These are phyloP conservation scores for Saitozyma sp. DNA, from an alignment of 768 basidiomycete genomes.

Conservation along the genomic window DNA sequence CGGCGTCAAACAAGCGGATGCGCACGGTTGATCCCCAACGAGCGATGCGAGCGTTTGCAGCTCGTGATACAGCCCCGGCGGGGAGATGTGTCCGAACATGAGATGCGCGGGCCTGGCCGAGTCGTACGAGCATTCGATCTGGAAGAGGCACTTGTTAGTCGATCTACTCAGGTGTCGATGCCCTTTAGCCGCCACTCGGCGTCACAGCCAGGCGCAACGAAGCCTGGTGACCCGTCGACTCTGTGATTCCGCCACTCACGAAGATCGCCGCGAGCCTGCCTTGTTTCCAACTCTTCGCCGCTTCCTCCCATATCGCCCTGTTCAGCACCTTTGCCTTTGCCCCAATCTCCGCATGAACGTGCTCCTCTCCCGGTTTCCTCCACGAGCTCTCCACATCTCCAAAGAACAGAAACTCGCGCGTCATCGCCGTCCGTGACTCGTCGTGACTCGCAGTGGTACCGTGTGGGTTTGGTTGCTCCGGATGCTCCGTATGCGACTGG, in stretches of 20 bases:
- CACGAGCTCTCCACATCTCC: constrained; percentile 78
- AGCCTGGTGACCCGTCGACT: no score
- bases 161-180: no score
- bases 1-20: not conserved
- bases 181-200: no score
- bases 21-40: constrained; percentile 29
- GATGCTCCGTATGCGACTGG: not conserved
- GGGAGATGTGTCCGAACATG: constrained; percentile 84
- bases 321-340: constrained; percentile 55
- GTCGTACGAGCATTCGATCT: constrained; percentile 82
- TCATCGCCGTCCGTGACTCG: constrained; percentile 1
- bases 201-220: no score
- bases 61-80: constrained; percentile 75
- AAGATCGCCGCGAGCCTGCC: constrained; percentile 74
- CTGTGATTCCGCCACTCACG: no score
- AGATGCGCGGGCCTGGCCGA: constrained; percentile 66
- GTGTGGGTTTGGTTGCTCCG: not conserved
- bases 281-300: constrained; percentile 69
- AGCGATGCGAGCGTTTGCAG: constrained; percentile 57
- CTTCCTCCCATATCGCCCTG: constrained; percentile 73
- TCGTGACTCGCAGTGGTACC: not conserved
- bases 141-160: not conserved
- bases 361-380: constrained; percentile 10
- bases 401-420: constrained; percentile 80
- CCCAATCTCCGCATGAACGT: constrained; percentile 9